Percentiles rank a stretch among this genome's conserved stretches.
phyloP scores from a whole-genome alignment of 495 filamentous ascomycete genomes.

The Podospora australis region DNA sequence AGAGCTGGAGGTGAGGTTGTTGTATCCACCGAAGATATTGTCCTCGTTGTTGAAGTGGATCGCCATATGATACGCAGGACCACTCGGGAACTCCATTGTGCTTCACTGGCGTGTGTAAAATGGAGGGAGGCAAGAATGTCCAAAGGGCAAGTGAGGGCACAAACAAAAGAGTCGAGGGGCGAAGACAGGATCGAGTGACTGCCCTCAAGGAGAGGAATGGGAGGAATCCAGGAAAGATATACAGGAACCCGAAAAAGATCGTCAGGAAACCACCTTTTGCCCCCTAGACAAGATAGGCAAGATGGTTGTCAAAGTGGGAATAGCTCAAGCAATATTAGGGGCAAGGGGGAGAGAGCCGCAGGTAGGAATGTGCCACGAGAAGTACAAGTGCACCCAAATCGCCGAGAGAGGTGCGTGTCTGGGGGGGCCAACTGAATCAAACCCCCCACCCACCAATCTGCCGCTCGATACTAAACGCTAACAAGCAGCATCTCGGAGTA shows the following conservation, averaged over 20 bases:
- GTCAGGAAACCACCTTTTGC: slow-evolving; percentile 3
- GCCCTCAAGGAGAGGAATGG: slow-evolving; percentile 14
- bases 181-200: slow-evolving; percentile 10
- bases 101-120: not conserved
- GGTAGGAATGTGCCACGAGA: slow-evolving; percentile 15
- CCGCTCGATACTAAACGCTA: not conserved
- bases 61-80: slow-evolving; percentile 16
- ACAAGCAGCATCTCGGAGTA: slow-evolving; percentile 7
- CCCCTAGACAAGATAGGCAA: slow-evolving; percentile 20
- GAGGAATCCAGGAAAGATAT: slow-evolving; percentile 18
- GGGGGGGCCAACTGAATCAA: too few relatives aligned
- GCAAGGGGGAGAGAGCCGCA: slow-evolving; percentile 12
- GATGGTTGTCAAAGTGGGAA: slow-evolving; percentile 13
- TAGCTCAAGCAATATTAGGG: slow-evolving; percentile 24
- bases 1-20: slow-evolving; percentile 8
- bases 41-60: slow-evolving; percentile 19
- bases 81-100: slow-evolving; percentile 14
- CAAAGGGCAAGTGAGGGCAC: not conserved
- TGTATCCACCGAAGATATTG: slow-evolving; percentile 22
- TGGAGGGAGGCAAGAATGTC: not conserved
- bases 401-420: slow-evolving; percentile 7
- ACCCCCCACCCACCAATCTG: slow-evolving; percentile 7
- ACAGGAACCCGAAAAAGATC: slow-evolving; percentile 13
- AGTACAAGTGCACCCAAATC: slow-evolving; percentile 1
- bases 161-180: not conserved